Conservation (phyloP, 2,329 filamentous ascomycete genomes). For the Beauveria brongniartii region DNA sequence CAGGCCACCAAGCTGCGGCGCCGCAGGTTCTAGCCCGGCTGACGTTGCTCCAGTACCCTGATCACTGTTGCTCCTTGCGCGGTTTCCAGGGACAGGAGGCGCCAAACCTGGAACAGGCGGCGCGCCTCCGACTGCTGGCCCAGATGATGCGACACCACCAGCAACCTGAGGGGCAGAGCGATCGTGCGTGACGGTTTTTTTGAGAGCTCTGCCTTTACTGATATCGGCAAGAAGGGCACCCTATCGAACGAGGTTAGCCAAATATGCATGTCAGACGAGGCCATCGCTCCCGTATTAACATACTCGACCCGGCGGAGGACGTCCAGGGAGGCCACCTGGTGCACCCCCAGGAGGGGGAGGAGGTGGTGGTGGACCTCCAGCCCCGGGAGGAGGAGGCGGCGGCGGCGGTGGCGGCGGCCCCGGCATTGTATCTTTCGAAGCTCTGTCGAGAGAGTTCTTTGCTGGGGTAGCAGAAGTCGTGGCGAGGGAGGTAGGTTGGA, state of each 20-base stretch:
- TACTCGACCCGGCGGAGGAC: constrained; percentile 56
- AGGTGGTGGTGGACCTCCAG: constrained; percentile 54
- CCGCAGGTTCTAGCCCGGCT: constrained; percentile 37
- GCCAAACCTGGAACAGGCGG: constrained; percentile 74
- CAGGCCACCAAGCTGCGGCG: constrained; percentile 77
- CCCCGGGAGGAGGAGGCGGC: constrained; percentile 55
- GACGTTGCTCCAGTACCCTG: constrained; percentile 41
- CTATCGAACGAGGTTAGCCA: constrained; percentile 36
- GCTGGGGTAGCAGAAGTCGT: constrained; percentile 1
- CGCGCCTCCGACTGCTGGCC: constrained; percentile 61
- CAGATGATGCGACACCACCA: constrained; percentile 31
- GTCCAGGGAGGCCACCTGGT: constrained; percentile 45
- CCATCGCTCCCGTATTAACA: constrained; percentile 23
- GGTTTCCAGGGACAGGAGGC: constrained; percentile 61
- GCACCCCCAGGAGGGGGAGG: constrained; percentile 46
- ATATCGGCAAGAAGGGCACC: constrained; percentile 85
- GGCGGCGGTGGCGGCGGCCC: constrained; percentile 57
- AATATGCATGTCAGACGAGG: not conserved
- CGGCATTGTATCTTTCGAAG: constrained; percentile 23
- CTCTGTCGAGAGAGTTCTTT: not conserved
- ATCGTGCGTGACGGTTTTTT: constrained; percentile 86
- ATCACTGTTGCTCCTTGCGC: constrained; percentile 80
- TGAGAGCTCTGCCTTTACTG: constrained; percentile 67
- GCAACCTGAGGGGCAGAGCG: constrained; percentile 69
- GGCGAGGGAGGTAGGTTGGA: not conserved